Percentiles rank a stretch among this genome's conserved stretches.
Evolutionary conservation across 2,329 filamentous ascomycete genomes (phyloP).

Genomic region (Amesomyces nigricolor): DNA sequence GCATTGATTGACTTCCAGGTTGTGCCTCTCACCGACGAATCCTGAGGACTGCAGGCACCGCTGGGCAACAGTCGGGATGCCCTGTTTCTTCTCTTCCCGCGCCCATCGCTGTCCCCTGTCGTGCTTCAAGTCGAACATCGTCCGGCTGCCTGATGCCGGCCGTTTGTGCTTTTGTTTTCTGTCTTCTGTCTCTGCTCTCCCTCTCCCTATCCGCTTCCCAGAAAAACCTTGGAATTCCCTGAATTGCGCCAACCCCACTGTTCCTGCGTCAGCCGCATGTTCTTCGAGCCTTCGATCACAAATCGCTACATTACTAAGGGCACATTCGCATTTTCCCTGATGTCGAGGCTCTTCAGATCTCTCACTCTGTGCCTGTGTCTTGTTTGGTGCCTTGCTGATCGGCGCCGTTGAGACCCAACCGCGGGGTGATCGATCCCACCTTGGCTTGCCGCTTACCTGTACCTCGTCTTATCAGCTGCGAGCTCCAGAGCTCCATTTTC

Average conservation of each 20-base stretch:
- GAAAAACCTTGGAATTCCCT: conserved; percentile 9
- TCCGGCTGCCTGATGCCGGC: not conserved
- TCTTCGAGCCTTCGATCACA: not conserved
- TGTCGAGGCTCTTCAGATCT: conserved; percentile 21
- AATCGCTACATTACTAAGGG: not conserved
- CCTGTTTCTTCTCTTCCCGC: conserved; percentile 4
- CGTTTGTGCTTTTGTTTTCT: not conserved
- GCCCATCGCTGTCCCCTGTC: not conserved
- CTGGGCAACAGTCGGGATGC: conserved; percentile 9
- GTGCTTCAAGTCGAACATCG: not conserved
- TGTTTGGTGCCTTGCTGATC: conserved; percentile 21
- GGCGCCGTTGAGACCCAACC: conserved; percentile 16
- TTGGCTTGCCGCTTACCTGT: not conserved
- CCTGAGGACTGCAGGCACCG: conserved; percentile 13
- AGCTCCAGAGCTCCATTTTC: conserved; percentile 14
- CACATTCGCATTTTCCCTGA: conserved; percentile 1
- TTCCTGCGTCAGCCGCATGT: not conserved
- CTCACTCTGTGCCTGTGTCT: conserved; percentile 22
- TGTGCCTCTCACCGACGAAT: conserved; percentile 1
- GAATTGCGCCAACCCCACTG: not conserved
- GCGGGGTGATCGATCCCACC: conserved; percentile 12
- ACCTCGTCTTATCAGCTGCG: conserved; percentile 13
- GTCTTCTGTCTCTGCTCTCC: not conserved
- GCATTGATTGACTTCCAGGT: not conserved
- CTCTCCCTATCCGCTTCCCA: not conserved